Evolutionary conservation across 768 basidiomycete genomes (phyloP).

Genomic region (Leccinum longicurvipes): DNA sequence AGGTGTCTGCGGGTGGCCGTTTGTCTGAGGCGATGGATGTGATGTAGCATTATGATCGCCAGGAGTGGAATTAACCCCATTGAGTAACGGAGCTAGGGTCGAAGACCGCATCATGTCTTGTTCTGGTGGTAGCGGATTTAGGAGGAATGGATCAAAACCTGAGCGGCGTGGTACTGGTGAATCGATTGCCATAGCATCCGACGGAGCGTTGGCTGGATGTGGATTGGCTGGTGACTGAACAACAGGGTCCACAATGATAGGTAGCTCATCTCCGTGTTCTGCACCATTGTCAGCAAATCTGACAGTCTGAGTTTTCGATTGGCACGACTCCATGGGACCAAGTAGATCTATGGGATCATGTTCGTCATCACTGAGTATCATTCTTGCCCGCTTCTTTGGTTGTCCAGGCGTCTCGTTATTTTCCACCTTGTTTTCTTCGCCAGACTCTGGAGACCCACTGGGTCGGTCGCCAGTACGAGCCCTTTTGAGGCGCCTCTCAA

Average conservation of each 20-base stretch:
- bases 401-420: constrained; percentile 36
- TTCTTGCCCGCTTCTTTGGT: constrained; percentile 54
- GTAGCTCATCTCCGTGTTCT: constrained; percentile 15
- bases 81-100: constrained; percentile 26
- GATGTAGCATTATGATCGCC: neutral
- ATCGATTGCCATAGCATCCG: constrained; percentile 40
- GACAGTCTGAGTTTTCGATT: constrained; percentile 38
- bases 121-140: constrained; percentile 48
- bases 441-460: constrained; percentile 43
- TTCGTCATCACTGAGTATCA: constrained; percentile 42
- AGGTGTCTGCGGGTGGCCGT: constrained; percentile 12
- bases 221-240: neutral
- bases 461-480: constrained; percentile 57
- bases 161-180: constrained; percentile 27
- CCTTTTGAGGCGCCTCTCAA: constrained; percentile 75
- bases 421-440: constrained; percentile 46
- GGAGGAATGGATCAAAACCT: constrained; percentile 50
- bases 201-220: neutral
- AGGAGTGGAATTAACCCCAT: constrained; percentile 16
- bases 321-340: constrained; percentile 27
- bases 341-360: constrained; percentile 46
- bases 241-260: constrained; percentile 8
- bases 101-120: constrained; percentile 21
- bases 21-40: constrained; percentile 9
- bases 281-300: constrained; percentile 45